Conservation (phyloP, 805 yeast species). For the Hagleromyces aurorensis region DNA sequence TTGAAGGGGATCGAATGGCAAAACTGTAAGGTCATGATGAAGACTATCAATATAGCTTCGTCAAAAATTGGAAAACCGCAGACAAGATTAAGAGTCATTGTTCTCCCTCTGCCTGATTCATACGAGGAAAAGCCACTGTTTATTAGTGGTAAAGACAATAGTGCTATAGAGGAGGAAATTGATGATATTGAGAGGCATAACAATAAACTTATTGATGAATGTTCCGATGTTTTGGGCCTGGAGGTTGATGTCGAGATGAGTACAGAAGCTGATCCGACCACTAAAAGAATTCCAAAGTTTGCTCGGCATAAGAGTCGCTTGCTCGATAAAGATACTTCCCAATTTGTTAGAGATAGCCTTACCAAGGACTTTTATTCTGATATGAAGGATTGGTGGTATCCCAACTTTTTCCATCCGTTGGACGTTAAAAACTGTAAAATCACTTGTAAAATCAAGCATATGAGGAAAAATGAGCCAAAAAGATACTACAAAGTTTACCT, state of each 20-base stretch:
- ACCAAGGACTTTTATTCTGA: constrained; percentile 17
- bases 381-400: constrained; percentile 12
- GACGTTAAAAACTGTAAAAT: constrained; percentile 33
- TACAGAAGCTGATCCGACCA: constrained; percentile 28
- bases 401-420: constrained; percentile 23
- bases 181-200: constrained; percentile 12
- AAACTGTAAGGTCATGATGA: constrained; percentile 18
- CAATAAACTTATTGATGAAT: constrained; percentile 13
- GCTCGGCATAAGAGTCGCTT: constrained; percentile 12
- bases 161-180: constrained; percentile 11
- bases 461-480: constrained; percentile 14
- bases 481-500: constrained; percentile 18
- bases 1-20: constrained; percentile 12
- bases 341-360: constrained; percentile 36
- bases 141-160: constrained; percentile 7
- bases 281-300: constrained; percentile 18
- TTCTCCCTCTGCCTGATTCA: constrained; percentile 26
- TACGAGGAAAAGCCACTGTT: constrained; percentile 19
- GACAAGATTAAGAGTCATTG: constrained; percentile 25
- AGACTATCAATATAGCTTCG: constrained; percentile 10
- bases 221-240: constrained; percentile 29
- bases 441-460: constrained; percentile 21
- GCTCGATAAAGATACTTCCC: constrained; percentile 37
- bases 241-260: constrained; percentile 32
- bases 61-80: constrained; percentile 3